Base-by-base conservation (phyloP, 176 grass and related monocot species). In the Calamus simplicifolius region DNA sequence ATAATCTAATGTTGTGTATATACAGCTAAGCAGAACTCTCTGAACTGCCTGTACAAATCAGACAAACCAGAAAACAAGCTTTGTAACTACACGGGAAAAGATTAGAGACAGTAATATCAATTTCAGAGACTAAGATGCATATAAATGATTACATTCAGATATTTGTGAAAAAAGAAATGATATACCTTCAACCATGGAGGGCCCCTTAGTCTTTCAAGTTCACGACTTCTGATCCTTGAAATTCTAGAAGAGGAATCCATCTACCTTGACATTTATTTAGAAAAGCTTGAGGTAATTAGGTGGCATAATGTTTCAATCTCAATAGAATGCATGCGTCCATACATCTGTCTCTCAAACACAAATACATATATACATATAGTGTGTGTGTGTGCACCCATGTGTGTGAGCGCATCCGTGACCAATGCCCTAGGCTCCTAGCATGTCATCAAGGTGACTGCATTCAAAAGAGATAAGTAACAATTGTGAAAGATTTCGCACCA, bases 201-300 rank as follows among this genome's bases (percentile, higher is more conserved):
- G 59, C 93, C 93, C 69, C 81, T 79, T 25, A 98, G 75, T 78
- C 87, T 80, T 53, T 85, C 76, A 67, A 88, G 78, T 56, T 98
- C 93, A 26, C 70, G 93, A 61, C 65, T 98, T 92, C 93, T 85
- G 80, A 98, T 98, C 68, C 85, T 92, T 70, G 84, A 98, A 61
- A 92, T 83, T 64, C 85, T 88, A 67, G 93, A 98, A 70, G 93
- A 92, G 67, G 93, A 92, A 76, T 92, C 93, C 84, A 98, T 98
- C 87, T 97, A 78, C 15, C 48, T 81, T 67, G 69, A 54, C 79
- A 71, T 62, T 50, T 75, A 68, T 52, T 68, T 55, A 30, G 63
- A 13, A 57, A 54, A 72, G 21, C 16, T 15, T 50, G 59, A 54
- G 49, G 4, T 67, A 70, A 54, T 81, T 71, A 80, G 18, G 56